Evolutionary conservation across 192 early-diverging fungal species (phyloP).

Genomic region (Entomortierella parvispora): DNA sequence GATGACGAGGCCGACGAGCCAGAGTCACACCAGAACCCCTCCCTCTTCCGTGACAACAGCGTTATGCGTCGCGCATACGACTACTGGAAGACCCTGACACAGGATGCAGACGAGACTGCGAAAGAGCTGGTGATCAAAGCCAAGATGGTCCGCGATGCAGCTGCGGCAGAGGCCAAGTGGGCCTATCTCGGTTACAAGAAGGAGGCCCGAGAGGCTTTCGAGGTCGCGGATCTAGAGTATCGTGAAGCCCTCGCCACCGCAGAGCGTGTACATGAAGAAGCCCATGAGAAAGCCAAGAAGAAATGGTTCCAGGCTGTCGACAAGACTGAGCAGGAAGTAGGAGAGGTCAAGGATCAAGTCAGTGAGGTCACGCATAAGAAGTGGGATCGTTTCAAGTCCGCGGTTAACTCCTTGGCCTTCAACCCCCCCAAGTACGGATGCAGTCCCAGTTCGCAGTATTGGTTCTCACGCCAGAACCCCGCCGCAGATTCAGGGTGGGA

Average conservation of each 20-base stretch:
- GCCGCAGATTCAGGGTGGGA: slow-evolving; percentile 17
- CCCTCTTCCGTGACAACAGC: slow-evolving; percentile 19
- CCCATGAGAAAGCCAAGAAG: slow-evolving; percentile 39
- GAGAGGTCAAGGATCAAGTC: slow-evolving; percentile 25
- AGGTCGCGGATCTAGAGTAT: slow-evolving; percentile 37
- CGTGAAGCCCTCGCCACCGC: slow-evolving; percentile 29
- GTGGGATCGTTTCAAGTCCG: slow-evolving; percentile 47
- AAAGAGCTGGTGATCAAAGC: slow-evolving; percentile 33
- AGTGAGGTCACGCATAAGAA: slow-evolving; percentile 26
- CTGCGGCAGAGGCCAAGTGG: slow-evolving; percentile 33
- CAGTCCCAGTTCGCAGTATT: slow-evolving; percentile 38
- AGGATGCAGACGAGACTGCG: slow-evolving; percentile 31
- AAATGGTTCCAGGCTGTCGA: slow-evolving; percentile 45
- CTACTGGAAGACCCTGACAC: slow-evolving; percentile 46
- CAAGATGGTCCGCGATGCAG: slow-evolving; percentile 35
- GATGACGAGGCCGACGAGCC: slow-evolving; percentile 11
- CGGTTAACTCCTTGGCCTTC: slow-evolving; percentile 36
- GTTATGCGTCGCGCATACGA: slow-evolving; percentile 39
- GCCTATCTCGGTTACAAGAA: slow-evolving; percentile 37
- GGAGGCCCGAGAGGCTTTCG: slow-evolving; percentile 36
- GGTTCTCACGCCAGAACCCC: slow-evolving; percentile 32
- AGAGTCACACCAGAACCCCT: slow-evolving; percentile 18
- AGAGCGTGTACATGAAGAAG: slow-evolving; percentile 38
- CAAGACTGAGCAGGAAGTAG: slow-evolving; percentile 44
- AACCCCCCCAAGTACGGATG: slow-evolving; percentile 50